A percentile compares a stretch with the other conserved stretches of the same genome.
These are phyloP conservation scores for Ustilago cynodontis DNA, from an alignment of 1,284 basidiomycete genomes.

Conservation along the genomic window DNA sequence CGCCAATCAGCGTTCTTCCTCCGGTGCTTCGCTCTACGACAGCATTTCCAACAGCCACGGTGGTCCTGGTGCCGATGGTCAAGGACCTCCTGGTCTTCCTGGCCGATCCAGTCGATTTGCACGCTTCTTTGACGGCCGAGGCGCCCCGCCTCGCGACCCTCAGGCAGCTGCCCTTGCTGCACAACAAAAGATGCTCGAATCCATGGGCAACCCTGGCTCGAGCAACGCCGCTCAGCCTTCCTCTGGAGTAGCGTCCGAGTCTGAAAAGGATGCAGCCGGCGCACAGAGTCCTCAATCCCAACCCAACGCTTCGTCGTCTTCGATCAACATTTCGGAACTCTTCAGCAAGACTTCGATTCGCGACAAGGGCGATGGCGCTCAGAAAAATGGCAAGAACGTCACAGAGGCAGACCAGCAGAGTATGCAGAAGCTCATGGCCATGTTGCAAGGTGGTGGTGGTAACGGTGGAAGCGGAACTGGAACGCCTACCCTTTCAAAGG, in stretches of 20 bases:
- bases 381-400: slow-evolving; percentile 46
- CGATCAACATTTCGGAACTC: slow-evolving; percentile 53
- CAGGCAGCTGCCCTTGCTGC: slow-evolving; percentile 62
- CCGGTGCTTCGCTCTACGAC: slow-evolving; percentile 48
- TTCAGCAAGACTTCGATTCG: slow-evolving; percentile 44
- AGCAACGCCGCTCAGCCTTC: slow-evolving; percentile 3
- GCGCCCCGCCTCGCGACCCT: slow-evolving; percentile 48
- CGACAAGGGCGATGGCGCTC: slow-evolving; percentile 27
- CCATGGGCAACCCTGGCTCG: slow-evolving; percentile 31
- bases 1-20: slow-evolving; percentile 44
- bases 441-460: slow-evolving; percentile 56
- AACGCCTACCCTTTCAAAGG: slow-evolving; percentile 28
- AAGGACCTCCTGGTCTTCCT: slow-evolving; percentile 51
- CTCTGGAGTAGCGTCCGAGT: slow-evolving; percentile 2
- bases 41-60: slow-evolving; percentile 57
- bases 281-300: slow-evolving; percentile 28
- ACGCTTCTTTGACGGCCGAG: slow-evolving; percentile 63
- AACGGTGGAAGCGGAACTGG: slow-evolving; percentile 20
- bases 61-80: slow-evolving; percentile 21
- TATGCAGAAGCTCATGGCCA: slow-evolving; percentile 70
- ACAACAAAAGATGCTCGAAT: slow-evolving; percentile 53
- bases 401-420: slow-evolving; percentile 63
- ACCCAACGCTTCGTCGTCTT: slow-evolving; percentile 30
- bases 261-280: slow-evolving; percentile 19
- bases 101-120: slow-evolving; percentile 68